Evolutionary conservation across 345 rosid genomes (phyloP), one percentile per base, ranked within the genome.

Genomic region (Camelina laxa): DNA sequence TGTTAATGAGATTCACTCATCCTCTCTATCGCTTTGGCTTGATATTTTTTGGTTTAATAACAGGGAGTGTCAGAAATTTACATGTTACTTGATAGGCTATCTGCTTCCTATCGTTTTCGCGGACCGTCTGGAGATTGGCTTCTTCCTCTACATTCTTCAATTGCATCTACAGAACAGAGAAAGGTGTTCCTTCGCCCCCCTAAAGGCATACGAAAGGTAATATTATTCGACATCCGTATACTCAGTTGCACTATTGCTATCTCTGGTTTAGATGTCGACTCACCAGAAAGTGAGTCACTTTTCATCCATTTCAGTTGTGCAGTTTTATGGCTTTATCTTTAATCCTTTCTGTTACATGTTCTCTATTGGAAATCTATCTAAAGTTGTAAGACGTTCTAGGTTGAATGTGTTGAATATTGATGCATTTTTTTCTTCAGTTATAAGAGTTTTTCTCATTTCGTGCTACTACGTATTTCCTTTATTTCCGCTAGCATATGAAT

Each of bases 1-100:
- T 74, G 42, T 30, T 30, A 51, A 33, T 68, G 22, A 60, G 74
- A 60, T 36, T 21, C 8, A 4, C 4, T 53, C 42, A 70, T 44
- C 35, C 64, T 65, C 36, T 63, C 31, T 16, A 35, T 49, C n/a
- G 22, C 14, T 63, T 70, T 51, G 17, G 72, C 56, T 71, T 77
- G 41, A 65, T 55, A 48, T 65, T 39, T 36, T 30, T 30, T 73
- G 48, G 64, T 68, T 27, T 60, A 19, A 56, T 70, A 36, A 74
- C 87, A 93, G 97, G 96, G 98, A 24, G 86, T 84, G 72, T 78
- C 85, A 71, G 98, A 93, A 84, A 93, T 91, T 78, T 62, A 91
- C 65, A 75, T 65, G 79, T 74, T 93, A 75, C 81, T 83, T 24
- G 96, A 91, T 83, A 88, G 85, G 65, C 75, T 93, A 80, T 83